phyloP scores from a whole-genome alignment of 345 rosid species.

The Populus euphratica region DNA sequence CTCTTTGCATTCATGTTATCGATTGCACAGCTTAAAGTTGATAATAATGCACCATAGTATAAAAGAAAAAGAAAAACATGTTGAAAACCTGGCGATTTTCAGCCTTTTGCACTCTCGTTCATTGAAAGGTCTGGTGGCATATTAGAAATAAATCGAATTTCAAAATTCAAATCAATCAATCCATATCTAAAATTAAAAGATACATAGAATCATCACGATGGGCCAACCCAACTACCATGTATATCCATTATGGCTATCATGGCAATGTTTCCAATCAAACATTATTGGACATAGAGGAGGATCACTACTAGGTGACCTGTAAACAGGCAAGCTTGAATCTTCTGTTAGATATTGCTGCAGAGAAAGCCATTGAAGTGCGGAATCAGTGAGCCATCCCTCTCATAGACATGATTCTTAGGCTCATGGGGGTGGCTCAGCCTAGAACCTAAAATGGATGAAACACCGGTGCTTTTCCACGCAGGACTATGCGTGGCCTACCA shows the following conservation, averaged over 20 bases:
- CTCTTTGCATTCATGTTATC: not conserved
- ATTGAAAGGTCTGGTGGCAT: not conserved
- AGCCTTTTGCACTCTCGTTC: not conserved
- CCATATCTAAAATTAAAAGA: not conserved
- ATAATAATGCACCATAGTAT: too few species aligned
- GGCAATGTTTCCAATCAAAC: not conserved
- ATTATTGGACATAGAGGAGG: not conserved
- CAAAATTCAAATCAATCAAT: not conserved
- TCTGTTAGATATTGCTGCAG: not conserved
- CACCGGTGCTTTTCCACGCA: not conserved
- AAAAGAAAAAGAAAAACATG: too few species aligned
- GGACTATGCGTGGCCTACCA: not conserved
- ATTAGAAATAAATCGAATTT: not conserved
- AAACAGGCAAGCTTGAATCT: slow-evolving; percentile 17
- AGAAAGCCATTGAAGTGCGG: slow-evolving; percentile 22
- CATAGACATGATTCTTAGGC: not conserved
- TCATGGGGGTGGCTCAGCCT: not conserved
- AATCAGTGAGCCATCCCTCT: slow-evolving; percentile 2
- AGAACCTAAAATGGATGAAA: too few species aligned
- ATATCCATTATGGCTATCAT: not conserved
- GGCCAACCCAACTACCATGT: not conserved
- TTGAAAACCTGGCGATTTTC: not conserved
- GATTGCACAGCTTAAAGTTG: too few species aligned
- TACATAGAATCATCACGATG: not conserved
- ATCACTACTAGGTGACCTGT: not conserved